These are phyloP conservation scores for Oryza glumipatula DNA, from an alignment of 176 grass and related monocot species.

Conservation along the genomic window DNA sequence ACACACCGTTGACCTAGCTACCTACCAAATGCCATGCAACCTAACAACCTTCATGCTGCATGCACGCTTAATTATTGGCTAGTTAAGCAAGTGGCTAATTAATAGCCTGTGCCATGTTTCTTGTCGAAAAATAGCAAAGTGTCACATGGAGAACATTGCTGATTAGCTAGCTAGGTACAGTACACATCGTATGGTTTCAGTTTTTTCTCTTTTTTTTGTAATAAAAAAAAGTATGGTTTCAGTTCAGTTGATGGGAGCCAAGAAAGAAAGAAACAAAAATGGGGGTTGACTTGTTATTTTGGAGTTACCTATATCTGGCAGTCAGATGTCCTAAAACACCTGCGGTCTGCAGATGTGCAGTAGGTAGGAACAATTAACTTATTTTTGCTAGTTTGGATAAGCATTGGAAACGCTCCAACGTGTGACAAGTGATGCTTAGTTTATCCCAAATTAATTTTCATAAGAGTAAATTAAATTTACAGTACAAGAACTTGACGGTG, in stretches of 20 bases:
- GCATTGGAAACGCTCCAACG: no score
- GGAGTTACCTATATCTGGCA: background rate
- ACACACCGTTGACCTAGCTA: conserved; percentile 22
- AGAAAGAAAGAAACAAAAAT: background rate
- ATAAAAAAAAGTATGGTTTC: background rate
- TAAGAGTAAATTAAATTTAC: no score
- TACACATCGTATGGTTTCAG: no score
- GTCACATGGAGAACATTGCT: background rate
- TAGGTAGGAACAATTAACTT: no score
- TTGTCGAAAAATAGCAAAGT: background rate
- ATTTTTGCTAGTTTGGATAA: no score
- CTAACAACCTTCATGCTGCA: background rate
- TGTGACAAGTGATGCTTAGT: no score
- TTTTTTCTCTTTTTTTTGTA: no score
- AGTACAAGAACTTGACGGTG: no score
- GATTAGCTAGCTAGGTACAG: background rate
- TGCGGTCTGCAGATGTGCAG: background rate
- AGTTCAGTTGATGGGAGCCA: background rate
- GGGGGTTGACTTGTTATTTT: background rate
- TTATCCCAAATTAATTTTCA: no score
- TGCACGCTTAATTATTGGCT: background rate
- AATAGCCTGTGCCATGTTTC: background rate
- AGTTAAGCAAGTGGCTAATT: background rate
- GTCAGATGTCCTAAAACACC: background rate
- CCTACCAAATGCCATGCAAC: background rate